Evolutionary conservation across 352 stramenopile genomes (phyloP).

Genomic region (Globisporangium sylvaticum): DNA sequence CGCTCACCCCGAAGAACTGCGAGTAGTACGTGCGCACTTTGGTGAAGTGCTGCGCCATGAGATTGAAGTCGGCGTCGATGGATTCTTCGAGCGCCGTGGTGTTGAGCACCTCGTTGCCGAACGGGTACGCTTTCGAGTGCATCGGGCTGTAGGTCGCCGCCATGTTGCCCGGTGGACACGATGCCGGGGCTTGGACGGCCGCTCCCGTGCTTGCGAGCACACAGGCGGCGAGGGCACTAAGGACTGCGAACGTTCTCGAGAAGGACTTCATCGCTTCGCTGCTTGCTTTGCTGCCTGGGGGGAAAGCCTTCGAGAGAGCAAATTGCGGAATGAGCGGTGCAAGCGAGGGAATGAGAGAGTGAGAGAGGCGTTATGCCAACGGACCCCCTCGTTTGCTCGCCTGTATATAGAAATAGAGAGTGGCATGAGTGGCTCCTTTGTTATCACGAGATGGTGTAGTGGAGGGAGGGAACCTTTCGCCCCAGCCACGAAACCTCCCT

Average conservation of each 20-base stretch:
- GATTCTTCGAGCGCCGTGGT: slow-evolving; percentile 8
- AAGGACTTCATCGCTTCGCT: background rate
- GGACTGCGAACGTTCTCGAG: background rate
- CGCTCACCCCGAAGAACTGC: slow-evolving; percentile 23
- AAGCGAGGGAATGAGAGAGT: too few species aligned
- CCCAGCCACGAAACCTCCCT: too few species aligned
- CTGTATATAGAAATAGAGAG: too few species aligned
- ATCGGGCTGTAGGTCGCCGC: slow-evolving; percentile 15
- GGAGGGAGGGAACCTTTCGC: too few species aligned
- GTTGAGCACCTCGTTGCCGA: slow-evolving; percentile 10
- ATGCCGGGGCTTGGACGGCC: too few species aligned
- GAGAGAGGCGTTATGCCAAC: too few species aligned
- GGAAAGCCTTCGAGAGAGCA: too few species aligned
- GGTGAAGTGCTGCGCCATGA: slow-evolving; percentile 22
- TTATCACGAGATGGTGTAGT: too few species aligned
- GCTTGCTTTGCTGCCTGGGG: too few species aligned
- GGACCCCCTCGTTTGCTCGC: too few species aligned
- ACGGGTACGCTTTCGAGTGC: slow-evolving; percentile 16
- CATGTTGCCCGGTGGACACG: slow-evolving; percentile 1
- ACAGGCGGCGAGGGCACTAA: background rate
- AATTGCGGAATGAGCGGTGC: too few species aligned
- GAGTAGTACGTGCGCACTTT: slow-evolving; percentile 37
- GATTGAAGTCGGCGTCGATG: slow-evolving; percentile 28
- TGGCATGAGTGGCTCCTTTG: too few species aligned
- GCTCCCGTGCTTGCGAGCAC: background rate